phyloP scores from a whole-genome alignment of 495 filamentous ascomycete genomes.

The Hamigera avellanea region DNA sequence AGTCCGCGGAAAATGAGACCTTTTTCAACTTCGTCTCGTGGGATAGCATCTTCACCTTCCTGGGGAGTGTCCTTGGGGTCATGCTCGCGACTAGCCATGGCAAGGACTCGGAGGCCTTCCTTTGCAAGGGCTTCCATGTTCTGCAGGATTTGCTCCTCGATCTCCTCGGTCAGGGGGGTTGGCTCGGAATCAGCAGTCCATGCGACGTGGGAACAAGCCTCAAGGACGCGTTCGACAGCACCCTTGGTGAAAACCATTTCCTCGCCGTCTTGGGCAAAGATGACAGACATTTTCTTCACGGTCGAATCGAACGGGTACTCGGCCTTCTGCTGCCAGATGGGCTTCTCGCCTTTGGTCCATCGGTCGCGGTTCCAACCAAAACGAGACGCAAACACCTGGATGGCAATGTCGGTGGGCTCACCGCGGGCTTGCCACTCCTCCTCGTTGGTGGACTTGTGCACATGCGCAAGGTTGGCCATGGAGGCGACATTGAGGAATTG shows the following conservation, averaged over 20 bases:
- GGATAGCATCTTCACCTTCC: conserved; percentile 26
- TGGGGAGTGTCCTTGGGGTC: conserved; percentile 8
- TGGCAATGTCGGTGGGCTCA: conserved; percentile 59
- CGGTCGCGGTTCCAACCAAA: conserved; percentile 47
- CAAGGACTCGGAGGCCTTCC: conserved; percentile 55
- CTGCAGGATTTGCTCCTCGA: conserved; percentile 38
- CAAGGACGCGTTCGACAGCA: conserved; percentile 67
- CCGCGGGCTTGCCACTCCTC: conserved; percentile 49
- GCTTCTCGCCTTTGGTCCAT: conserved; percentile 37
- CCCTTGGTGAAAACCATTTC: conserved; percentile 61
- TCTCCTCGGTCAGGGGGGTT: conserved; percentile 27
- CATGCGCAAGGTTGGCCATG: conserved; percentile 54
- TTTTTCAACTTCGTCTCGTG: conserved; percentile 47
- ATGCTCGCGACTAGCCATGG: conserved; percentile 40
- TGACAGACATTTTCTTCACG: conserved; percentile 59
- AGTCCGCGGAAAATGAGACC: conserved; percentile 53
- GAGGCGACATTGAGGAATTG: conserved; percentile 49
- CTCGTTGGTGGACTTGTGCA: conserved; percentile 35
- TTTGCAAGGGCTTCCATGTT: conserved; percentile 56
- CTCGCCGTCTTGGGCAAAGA: conserved; percentile 32
- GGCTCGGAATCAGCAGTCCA: conserved; percentile 26
- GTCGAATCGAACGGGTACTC: conserved; percentile 60
- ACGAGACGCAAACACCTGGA: conserved; percentile 55
- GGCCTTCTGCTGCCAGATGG: conserved; percentile 42
- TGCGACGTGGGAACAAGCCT: conserved; percentile 47